These are phyloP conservation scores for Cryptococcus jaspeensis DNA, from an alignment of 1,284 basidiomycete species.

Conservation along the genomic window DNA sequence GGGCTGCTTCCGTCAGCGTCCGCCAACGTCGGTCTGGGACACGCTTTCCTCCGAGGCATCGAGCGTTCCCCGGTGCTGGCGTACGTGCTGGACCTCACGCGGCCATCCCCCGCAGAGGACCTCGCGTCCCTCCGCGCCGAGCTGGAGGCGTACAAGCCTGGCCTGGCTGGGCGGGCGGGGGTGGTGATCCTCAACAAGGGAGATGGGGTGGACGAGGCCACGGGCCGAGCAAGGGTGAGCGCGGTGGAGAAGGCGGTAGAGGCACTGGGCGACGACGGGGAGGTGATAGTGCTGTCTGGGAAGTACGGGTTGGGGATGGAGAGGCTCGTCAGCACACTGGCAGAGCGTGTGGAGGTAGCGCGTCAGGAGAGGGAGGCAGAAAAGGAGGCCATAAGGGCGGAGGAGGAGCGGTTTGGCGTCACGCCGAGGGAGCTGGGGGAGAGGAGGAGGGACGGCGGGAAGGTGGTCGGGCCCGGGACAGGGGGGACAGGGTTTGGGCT, in stretches of 20 bases:
- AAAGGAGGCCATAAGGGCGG: neutral
- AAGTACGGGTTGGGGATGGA: constrained; percentile 76
- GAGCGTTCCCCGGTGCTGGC: constrained; percentile 87
- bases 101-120: constrained; percentile 70
- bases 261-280: constrained; percentile 56
- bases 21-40: constrained; percentile 86
- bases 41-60: constrained; percentile 89
- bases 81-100: constrained; percentile 86
- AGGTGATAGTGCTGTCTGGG: constrained; percentile 74
- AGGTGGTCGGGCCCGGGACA: neutral
- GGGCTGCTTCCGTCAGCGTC: constrained; percentile 84
- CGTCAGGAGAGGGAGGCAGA: constrained; percentile 11
- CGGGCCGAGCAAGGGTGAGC: constrained; percentile 43
- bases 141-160: constrained; percentile 77
- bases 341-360: constrained; percentile 65
- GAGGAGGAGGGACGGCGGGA: neutral
- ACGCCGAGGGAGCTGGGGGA: neutral
- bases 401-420: neutral
- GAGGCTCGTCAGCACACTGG: constrained; percentile 64
- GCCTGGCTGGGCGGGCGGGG: constrained; percentile 70
- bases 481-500: neutral
- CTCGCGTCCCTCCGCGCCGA: constrained; percentile 71
- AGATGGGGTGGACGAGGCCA: constrained; percentile 63
- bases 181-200: constrained; percentile 94
- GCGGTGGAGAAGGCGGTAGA: constrained; percentile 45